Evolutionary conservation across 768 basidiomycete species (phyloP), one percentile per base, ranked within the genome.

Genomic region (Mycena sanguinolenta): DNA sequence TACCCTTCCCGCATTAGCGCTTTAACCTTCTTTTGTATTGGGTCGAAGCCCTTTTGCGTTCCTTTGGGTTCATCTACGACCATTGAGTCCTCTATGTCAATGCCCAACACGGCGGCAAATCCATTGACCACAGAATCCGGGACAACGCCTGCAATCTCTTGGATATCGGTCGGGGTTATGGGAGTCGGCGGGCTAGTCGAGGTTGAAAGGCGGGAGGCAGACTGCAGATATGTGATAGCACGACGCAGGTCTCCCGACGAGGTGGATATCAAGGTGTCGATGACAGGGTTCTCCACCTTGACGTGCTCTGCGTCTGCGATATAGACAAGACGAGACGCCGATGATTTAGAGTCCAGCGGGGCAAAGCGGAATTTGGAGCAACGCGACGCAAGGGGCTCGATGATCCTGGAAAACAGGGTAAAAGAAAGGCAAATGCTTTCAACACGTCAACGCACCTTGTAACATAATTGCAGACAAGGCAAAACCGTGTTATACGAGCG

Each of bases 361-460:
- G 94, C 95, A 83, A 99, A 99, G 46, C 98, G 92, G 82, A 99
- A 99, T 83, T 99, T 99, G 55, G 96, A 97, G 82, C 98, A 99
- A 62, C 98, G 92, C n/a, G 97, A 98, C 25, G 98, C 95, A 28
- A 99, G 88, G 0, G 98, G 98, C 78, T 99, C 98, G 65, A 99
- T 99, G 70, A 99, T 99, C 74, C 97, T 99, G 73, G 49, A 38
- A 54, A 52, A 44, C 44, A 46, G 13, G 39, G 6, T 34, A 28
- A 42, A 39, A 36, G 49, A 25, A 39, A 25, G 49, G 57, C 61
- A 27, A 55, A 3, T 39, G 16, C 52, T 17, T 17, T 34, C 23
- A 19, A 14, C 46, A 52, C 32, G 59, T 66, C 49, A 39, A 32
- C 36, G 52, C 88, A 96, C 97, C 98, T 89, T 5, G 98, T 99